Evolutionary conservation across 2,329 filamentous ascomycete species (phyloP), one percentile per base, ranked within the genome.

Genomic region (Arachnomyces sp.): DNA sequence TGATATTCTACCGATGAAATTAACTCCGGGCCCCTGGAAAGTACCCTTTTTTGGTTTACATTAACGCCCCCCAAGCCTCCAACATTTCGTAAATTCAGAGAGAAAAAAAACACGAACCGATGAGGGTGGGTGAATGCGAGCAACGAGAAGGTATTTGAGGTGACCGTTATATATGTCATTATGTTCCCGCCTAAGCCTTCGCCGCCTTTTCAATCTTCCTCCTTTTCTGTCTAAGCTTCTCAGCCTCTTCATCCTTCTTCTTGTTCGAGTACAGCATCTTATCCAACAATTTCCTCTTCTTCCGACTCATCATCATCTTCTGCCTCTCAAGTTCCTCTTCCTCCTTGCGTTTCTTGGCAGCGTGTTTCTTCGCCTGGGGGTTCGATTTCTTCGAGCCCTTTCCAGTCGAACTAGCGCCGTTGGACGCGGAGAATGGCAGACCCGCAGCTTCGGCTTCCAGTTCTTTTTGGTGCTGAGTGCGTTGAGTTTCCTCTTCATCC

Each of bases 241-340:
- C 83, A 35, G 90, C 85, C 69, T 94, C 87, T 17, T 80, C 83
- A 51, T 90, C 90, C 72, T 87, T 85, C 75, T 92, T 89, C 68
- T 82, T 89, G 66, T 95, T 94, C 47, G 81, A 88, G 67, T 94
- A 93, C 58, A 88, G 75, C 86, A 98, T 98, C 72, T 95, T 92
- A 72, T 96, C 92, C 51, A 47, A 83, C 56, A 95, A 71, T 79
- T 95, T 95, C 56, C 92, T 76, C 80, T 96, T 98, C 77, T 93
- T 92, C 65, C 93, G 85, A 64, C 84, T 85, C 72, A 96, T 81
- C 92, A 98, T 98, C 70, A 93, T 92, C 78, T 94, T 95, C 61
- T 86, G 82, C 47, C 90, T 76, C 64, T 94, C 88, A 43, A 93
- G 66, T 55, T 96, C 89, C 64, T 96, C 92, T 3, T 83, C 81